Evolutionary conservation across 495 filamentous ascomycete genomes (phyloP).

Genomic region (Aspergillus baeticus): DNA sequence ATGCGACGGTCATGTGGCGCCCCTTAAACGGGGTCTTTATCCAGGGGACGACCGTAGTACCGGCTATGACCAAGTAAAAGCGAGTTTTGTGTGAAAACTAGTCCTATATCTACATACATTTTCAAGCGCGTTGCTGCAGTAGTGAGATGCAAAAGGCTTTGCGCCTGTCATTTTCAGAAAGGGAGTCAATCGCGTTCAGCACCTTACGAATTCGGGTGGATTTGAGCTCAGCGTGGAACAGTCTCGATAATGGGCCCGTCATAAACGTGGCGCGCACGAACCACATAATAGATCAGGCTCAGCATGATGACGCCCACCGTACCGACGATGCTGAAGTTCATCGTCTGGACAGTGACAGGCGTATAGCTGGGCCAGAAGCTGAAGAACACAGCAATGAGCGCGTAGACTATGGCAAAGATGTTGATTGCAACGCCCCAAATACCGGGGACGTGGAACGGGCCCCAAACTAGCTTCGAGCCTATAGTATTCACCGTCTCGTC

Average conservation of each 20-base stretch:
- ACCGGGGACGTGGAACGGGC: conserved; percentile 33
- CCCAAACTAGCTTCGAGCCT: conserved; percentile 39
- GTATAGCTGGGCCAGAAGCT: conserved; percentile 47
- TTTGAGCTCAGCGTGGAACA: not conserved
- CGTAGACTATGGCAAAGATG: conserved; percentile 39
- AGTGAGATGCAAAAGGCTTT: too few species aligned
- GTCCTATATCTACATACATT: too few species aligned
- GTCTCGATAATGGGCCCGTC: conserved; percentile 45
- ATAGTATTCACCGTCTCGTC: conserved; percentile 26
- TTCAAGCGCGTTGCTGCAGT: too few species aligned
- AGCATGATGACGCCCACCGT: conserved; percentile 41
- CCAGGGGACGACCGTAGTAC: not conserved
- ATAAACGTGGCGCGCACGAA: conserved; percentile 41
- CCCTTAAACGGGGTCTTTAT: not conserved
- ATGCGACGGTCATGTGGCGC: not conserved
- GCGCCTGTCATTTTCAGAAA: too few species aligned
- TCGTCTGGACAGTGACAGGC: conserved; percentile 29
- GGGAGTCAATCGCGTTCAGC: too few species aligned
- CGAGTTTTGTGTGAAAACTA: not conserved
- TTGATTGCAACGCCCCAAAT: conserved; percentile 31
- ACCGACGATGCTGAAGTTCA: conserved; percentile 50
- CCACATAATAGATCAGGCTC: conserved; percentile 44
- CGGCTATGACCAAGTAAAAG: not conserved
- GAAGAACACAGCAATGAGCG: conserved; percentile 49
- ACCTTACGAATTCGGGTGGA: too few species aligned